Percentiles rank a stretch among this genome's conserved stretches.
These are phyloP conservation scores for Croton setiger DNA, from an alignment of 441 rosid genomes.

Conservation along the genomic window DNA sequence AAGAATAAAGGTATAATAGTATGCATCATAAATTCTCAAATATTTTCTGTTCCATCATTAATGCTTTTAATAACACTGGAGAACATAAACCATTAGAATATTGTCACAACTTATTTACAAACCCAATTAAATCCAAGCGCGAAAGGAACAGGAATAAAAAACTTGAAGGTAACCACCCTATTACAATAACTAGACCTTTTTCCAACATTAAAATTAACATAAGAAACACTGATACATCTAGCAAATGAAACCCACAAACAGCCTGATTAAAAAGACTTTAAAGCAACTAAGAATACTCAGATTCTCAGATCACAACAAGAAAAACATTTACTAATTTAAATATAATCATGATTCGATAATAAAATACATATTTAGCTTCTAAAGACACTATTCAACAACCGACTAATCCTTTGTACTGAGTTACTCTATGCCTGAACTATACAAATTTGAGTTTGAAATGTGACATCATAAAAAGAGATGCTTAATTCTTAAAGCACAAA, in stretches of 20 bases:
- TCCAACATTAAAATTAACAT: not conserved
- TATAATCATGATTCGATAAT: too few species aligned
- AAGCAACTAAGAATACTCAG: not conserved
- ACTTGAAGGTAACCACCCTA: not conserved
- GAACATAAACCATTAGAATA: not conserved
- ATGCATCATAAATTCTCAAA: not conserved
- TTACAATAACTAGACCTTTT: not conserved
- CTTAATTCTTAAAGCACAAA: not conserved
- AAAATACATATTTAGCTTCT: not conserved
- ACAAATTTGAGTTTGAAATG: not conserved
- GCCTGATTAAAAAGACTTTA: not conserved
- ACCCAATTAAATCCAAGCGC: not conserved
- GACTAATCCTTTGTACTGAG: constrained; percentile 1
- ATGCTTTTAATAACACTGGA: not conserved
- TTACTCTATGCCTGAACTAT: not conserved
- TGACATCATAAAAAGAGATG: not conserved
- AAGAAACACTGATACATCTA: not conserved
- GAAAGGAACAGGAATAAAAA: not conserved
- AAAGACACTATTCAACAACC: not conserved
- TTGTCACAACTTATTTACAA: not conserved
- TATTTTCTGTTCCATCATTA: not conserved
- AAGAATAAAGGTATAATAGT: not conserved
- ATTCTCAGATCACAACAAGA: not conserved
- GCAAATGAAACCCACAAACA: not conserved
- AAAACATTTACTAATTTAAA: not conserved